Evolutionary conservation across 257 asterid genomes (phyloP), one percentile per base, ranked within the genome.

Genomic region (Haberlea rhodopensis): DNA sequence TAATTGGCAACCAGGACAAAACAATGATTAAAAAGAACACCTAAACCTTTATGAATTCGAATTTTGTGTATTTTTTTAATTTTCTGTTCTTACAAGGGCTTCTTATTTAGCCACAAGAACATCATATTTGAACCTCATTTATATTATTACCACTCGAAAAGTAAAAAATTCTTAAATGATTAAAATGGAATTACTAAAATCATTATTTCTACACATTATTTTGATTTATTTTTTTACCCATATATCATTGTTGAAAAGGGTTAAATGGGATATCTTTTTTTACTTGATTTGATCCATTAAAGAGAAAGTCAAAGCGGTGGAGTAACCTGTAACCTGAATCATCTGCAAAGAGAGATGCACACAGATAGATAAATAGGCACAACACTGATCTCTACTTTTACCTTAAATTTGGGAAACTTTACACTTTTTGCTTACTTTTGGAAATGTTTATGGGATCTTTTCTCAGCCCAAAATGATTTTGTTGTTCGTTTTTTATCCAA

Each of bases 281-380:
- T 4, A 13, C 43, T 15, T 34, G 3, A 15, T 43, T 43, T 43
- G 15, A 43, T 43, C 5, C 6, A 43, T 6, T 43, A 43, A 43
- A 43, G 81, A 90, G 71, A 63, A 75, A 68, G 94, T 89, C 95
- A 86, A 84, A 88, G 84, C 69, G 52, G 67, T 46, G 67, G 57
- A 24, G 53, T 28, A 65, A 65, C 21, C 22, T 5, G n/a, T 40
- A 54, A 60, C 49, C 18, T 28, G 69, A 21, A 55, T 15, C 32
- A 46, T 18, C 67, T 58, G 68, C 63, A 59, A 32, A 27, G 60
- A 52, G 76, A 63, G 59, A 57, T 23, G 40, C 31, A 6, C 31
- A 21, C 45, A 48, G 45, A 37, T 34, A 5, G 23, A 53, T 51
- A 8, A 34, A 66, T 1, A 11, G 19, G 48, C 23, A 19, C 27